phyloP scores from a whole-genome alignment of 1,284 basidiomycete species.

The Coniferiporia sulphurascens region DNA sequence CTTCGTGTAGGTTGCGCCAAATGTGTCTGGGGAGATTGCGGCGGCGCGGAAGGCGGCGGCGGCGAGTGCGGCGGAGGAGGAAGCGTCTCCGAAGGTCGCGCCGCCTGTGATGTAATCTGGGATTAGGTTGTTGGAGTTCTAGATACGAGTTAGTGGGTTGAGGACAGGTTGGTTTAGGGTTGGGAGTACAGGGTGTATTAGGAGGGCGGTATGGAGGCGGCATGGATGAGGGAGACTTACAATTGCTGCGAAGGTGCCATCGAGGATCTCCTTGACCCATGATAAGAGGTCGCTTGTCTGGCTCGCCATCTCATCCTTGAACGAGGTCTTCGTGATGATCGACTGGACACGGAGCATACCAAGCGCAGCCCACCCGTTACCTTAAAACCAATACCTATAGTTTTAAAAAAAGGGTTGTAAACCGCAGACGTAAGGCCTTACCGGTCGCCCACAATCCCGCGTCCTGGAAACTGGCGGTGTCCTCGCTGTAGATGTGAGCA shows the following conservation, averaged over 20 bases:
- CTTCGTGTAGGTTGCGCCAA: slow-evolving; percentile 25
- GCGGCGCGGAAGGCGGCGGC: slow-evolving; percentile 39
- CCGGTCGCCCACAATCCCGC: slow-evolving; percentile 51
- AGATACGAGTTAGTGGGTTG: neutral
- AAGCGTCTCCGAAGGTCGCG: slow-evolving; percentile 38
- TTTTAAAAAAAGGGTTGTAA: neutral
- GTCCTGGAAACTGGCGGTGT: slow-evolving; percentile 32
- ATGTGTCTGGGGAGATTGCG: slow-evolving; percentile 20
- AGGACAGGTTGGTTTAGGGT: neutral
- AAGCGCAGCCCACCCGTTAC: slow-evolving; percentile 38
- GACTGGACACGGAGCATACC: slow-evolving; percentile 43
- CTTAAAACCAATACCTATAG: slow-evolving; percentile 15
- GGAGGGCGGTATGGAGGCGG: too few relatives aligned
- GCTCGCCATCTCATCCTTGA: slow-evolving; percentile 26
- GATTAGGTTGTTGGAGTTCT: slow-evolving; percentile 22
- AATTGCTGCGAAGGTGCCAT: slow-evolving; percentile 40
- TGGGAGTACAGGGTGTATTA: neutral
- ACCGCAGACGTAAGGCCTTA: neutral
- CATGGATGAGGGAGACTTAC: slow-evolving; percentile 32
- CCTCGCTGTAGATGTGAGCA: slow-evolving; percentile 45
- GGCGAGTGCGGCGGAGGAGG: slow-evolving; percentile 39
- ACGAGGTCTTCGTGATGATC: slow-evolving; percentile 39
- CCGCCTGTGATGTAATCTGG: slow-evolving; percentile 31
- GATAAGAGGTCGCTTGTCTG: slow-evolving; percentile 31
- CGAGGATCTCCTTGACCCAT: slow-evolving; percentile 45